Evolutionary conservation across 2,329 filamentous ascomycete genomes (phyloP), one percentile per base, ranked within the genome.

Genomic region (Diplodia intermedia): DNA sequence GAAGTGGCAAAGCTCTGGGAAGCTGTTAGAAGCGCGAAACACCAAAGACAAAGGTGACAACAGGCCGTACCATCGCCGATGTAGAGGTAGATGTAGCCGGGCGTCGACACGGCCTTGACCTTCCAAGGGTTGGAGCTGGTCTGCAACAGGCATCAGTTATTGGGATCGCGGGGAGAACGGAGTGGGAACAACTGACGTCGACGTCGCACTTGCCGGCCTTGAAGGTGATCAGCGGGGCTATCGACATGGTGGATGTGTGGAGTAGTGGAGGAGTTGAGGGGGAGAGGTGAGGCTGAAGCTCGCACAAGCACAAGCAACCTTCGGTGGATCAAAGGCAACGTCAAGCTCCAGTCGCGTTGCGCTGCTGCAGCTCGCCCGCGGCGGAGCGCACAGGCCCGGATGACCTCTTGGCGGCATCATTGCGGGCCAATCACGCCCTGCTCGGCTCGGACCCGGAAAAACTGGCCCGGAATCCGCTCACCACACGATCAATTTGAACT

Each of bases 11-110:
- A 99, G 87, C 65, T 97, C 91, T 93, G 71, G n/a, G 53, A 53
- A 33, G 18, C 9, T 50, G 60, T 77, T 40, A 67, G 49, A 31
- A 40, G 20, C 20, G 47, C 54, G 9, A 38, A 2, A 1, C n/a
- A 18, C 18, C 14, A 7, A 11, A 14, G 1, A 11, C 12, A 11
- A 14, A 20, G 26, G 9, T 14, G 26, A 26, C 15, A 52, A n/a
- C 2, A 29, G 6, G 3, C 23, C 31, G 47, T 36, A 90, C 90
- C 94, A 89, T 97, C 94, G 85, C 97, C 94, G 63, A 86, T 86
- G 81, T 95, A 97, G 66, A 98, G 89, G 79, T 96, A 98, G 77
- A 98, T 88, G 80, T 96, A 97, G 73, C 94, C 94, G 5, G 89
- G 89, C 9, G 89, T 90, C 33, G 88, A 83, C 72, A 88, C 85